A percentile compares a stretch with the other conserved stretches of the same genome.
Evolutionary conservation across 1,139 yeast genomes (phyloP).

Genomic region (Taphrina confusa): DNA sequence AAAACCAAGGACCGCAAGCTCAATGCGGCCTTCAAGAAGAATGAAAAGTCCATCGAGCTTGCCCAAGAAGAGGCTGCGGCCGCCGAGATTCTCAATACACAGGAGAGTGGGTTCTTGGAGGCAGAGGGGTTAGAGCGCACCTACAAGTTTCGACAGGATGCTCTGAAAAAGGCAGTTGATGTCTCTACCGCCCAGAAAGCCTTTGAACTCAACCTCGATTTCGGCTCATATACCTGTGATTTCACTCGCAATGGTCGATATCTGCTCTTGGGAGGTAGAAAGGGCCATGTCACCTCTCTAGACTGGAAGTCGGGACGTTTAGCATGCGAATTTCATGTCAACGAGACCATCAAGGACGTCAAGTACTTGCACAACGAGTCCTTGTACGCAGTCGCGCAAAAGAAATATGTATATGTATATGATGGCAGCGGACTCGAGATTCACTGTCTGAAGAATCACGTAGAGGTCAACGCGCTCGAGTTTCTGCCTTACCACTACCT

Average conservation of each 20-base stretch:
- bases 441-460: conserved; percentile 85
- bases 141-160: conserved; percentile 77
- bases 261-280: conserved; percentile 77
- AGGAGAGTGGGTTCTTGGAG: conserved; percentile 80
- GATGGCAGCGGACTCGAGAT: conserved; percentile 89
- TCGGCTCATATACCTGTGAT: conserved; percentile 84
- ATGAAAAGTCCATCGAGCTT: conserved; percentile 66
- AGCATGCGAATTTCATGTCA: conserved; percentile 76
- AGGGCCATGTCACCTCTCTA: conserved; percentile 93
- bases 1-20: conserved; percentile 60
- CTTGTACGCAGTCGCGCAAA: conserved; percentile 95
- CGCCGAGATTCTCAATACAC: conserved; percentile 81
- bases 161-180: conserved; percentile 78
- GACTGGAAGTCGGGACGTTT: conserved; percentile 91
- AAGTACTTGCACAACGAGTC: conserved; percentile 90
- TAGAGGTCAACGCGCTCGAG: conserved; percentile 79
- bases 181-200: conserved; percentile 60
- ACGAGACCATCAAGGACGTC: conserved; percentile 88
- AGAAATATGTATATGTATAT: conserved; percentile 87
- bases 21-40: conserved; percentile 62
- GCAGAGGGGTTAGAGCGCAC: conserved; percentile 95
- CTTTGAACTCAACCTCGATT: conserved; percentile 71
- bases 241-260: conserved; percentile 86
- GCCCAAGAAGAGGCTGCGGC: conserved; percentile 81
- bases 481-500: conserved; percentile 91